Evolutionary conservation across 2,329 filamentous ascomycete genomes (phyloP), one percentile per base, ranked within the genome.

Genomic region (Didymella lethalis): DNA sequence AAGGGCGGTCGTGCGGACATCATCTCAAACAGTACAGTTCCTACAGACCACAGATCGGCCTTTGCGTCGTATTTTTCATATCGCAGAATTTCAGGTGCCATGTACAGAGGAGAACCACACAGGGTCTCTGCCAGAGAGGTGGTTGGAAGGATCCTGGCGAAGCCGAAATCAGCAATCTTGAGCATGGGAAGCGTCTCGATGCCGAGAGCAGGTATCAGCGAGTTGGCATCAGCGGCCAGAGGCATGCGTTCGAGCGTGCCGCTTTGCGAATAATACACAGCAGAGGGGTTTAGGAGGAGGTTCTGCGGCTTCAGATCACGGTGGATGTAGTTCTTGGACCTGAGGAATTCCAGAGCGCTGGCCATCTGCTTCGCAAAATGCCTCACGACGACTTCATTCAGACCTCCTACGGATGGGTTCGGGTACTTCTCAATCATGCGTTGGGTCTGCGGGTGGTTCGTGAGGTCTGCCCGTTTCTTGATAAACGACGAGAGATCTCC

Each of bases 101-200:
- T 99, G 80, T 99, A 99, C 26, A 99, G 82, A 10, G 95, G 95
- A 12, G 95, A 98, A 18, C 95, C 95, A 77, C 95, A 99, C 0
- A 99, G 86, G 0, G 95, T 99, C 76, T 99, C 95, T 11, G 95
- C 95, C 63, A 99, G 84, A 5, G 93, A 94, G 0, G 94, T 96
- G 7, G 91, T 88, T 2, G 95, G 94, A 48, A 99, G 81, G 54
- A 96, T 92, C 55, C 95, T 88, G 55, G 95, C 95, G 75, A 99
- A 99, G n/a, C 95, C 95, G 74, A 99, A 99, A 80, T 99, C 95
- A 57, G 95, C 95, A 68, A 99, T 89, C 80, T 99, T 99, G 60
- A 99, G 86, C 90, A 98, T 96, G 4, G 95, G 95, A 41, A 99
- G 80, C 18, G 93, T 95, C 52, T 87, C 84, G 29, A 99, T 81